phyloP scores from a whole-genome alignment of 495 filamentous ascomycete genomes.

The Penicillium ochrochloron region DNA sequence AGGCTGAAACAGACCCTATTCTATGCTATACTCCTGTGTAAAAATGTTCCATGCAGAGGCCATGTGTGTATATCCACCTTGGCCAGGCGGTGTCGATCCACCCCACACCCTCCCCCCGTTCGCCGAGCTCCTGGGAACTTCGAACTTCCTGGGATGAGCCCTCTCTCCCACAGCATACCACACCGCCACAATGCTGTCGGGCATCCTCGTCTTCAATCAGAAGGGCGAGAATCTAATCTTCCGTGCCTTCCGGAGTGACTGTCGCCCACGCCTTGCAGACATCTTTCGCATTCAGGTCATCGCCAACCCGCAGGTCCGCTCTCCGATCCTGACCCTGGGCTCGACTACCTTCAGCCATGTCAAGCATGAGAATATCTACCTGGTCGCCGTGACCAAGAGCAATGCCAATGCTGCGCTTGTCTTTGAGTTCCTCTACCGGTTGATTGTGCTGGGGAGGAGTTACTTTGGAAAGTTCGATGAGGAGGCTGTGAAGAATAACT shows the following conservation, averaged over 20 bases:
- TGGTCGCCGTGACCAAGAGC: constrained; percentile 97
- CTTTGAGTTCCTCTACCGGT: constrained; percentile 95
- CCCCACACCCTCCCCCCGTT: constrained; percentile 32
- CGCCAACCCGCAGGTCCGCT: constrained; percentile 96
- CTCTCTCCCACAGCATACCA: constrained; percentile 9
- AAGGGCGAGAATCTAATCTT: constrained; percentile 99
- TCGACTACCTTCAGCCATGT: constrained; percentile 99
- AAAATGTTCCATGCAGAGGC: background rate
- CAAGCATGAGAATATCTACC: constrained; percentile 98
- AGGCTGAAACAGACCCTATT: no score
- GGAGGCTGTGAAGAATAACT: constrained; percentile 99
- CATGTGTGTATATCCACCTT: background rate
- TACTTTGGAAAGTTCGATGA: constrained; percentile 99
- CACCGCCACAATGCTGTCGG: constrained; percentile 78
- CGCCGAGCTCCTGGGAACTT: constrained; percentile 27
- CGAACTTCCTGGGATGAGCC: constrained; percentile 20
- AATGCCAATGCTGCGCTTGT: constrained; percentile 99
- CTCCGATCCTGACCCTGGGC: constrained; percentile 94
- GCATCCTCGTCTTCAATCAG: constrained; percentile 97
- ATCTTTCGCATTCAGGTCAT: constrained; percentile 99
- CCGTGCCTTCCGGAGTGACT: constrained; percentile 96
- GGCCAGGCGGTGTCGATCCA: constrained; percentile 38
- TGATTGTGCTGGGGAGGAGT: constrained; percentile 86
- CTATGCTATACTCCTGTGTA: background rate
- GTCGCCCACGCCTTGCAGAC: constrained; percentile 93